These are phyloP conservation scores for Boletus insuetus DNA, from an alignment of 768 basidiomycete genomes.

Conservation along the genomic window DNA sequence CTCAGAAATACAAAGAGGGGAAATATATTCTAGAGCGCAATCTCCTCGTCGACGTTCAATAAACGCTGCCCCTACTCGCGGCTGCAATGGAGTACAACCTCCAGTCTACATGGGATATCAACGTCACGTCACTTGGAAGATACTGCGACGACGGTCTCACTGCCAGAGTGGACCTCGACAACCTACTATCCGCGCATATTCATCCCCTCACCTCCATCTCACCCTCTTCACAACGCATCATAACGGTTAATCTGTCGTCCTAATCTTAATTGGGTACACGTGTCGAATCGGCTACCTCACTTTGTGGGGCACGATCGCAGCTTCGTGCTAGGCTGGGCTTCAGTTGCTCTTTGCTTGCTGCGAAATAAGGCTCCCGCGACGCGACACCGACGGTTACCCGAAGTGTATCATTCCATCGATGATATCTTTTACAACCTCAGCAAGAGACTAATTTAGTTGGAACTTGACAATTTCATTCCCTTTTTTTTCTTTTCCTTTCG, in stretches of 20 bases:
- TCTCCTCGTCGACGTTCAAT: conserved; percentile 84
- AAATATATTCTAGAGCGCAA: conserved; percentile 97
- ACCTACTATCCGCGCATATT: conserved; percentile 4
- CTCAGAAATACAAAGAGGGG: conserved; percentile 98
- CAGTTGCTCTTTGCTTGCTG: background rate
- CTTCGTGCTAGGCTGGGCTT: background rate
- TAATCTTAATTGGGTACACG: conserved; percentile 25
- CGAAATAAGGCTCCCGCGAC: conserved; percentile 11
- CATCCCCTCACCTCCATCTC: conserved; percentile 16
- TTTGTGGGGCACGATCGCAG: background rate
- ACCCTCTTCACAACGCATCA: conserved; percentile 15
- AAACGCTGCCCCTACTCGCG: conserved; percentile 21
- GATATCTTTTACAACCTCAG: conserved; percentile 14
- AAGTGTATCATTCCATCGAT: conserved; percentile 21
- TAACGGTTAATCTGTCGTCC: conserved; percentile 23
- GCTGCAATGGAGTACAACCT: conserved; percentile 2
- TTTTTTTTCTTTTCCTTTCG: background rate
- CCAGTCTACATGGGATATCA: conserved; percentile 9
- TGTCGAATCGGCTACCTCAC: conserved; percentile 10
- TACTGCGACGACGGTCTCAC: conserved; percentile 12
- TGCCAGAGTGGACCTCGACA: conserved; percentile 16
- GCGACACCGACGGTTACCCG: conserved; percentile 11
- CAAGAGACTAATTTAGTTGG: conserved; percentile 20
- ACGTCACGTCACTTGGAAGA: conserved; percentile 5
- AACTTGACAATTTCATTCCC: conserved; percentile 8